Percentiles rank a stretch among this genome's conserved stretches.
Evolutionary conservation across 345 rosid species (phyloP).

Genomic region (Citrus cavaleriei): DNA sequence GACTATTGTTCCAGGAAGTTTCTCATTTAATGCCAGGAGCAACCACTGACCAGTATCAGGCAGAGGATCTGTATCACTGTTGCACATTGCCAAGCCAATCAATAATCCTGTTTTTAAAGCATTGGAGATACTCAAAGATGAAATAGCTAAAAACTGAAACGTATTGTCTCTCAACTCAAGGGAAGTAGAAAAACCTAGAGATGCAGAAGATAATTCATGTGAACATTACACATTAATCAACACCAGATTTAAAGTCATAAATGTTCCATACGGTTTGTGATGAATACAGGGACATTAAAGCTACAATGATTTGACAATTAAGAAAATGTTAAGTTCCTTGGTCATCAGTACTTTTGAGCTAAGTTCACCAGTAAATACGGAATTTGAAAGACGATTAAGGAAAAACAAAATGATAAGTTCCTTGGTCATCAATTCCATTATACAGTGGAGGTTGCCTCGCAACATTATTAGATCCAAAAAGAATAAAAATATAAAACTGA

Average conservation of each 20-base stretch:
- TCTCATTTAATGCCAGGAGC: conserved; percentile 80
- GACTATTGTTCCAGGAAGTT: conserved; percentile 64
- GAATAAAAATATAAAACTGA: neutral
- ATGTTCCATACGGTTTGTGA: neutral
- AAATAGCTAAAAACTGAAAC: conserved; percentile 3
- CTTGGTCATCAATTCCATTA: no score
- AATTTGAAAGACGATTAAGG: neutral
- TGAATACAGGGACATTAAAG: neutral
- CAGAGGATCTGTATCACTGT: conserved; percentile 72
- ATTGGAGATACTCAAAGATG: neutral
- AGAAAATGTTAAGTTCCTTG: neutral
- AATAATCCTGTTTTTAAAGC: conserved; percentile 2
- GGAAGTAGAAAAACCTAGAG: neutral
- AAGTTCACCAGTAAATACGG: neutral
- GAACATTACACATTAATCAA: neutral
- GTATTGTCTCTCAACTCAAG: neutral
- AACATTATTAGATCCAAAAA: neutral
- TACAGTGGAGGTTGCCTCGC: neutral
- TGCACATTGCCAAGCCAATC: conserved; percentile 26
- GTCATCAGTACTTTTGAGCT: neutral
- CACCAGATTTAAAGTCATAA: neutral
- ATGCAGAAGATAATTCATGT: neutral
- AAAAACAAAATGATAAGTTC: neutral
- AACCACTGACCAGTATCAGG: conserved; percentile 97
- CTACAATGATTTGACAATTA: neutral